Evolutionary conservation across 1,284 basidiomycete species (phyloP), one percentile per base, ranked within the genome.

Genomic region (Heliocybe sulcata): DNA sequence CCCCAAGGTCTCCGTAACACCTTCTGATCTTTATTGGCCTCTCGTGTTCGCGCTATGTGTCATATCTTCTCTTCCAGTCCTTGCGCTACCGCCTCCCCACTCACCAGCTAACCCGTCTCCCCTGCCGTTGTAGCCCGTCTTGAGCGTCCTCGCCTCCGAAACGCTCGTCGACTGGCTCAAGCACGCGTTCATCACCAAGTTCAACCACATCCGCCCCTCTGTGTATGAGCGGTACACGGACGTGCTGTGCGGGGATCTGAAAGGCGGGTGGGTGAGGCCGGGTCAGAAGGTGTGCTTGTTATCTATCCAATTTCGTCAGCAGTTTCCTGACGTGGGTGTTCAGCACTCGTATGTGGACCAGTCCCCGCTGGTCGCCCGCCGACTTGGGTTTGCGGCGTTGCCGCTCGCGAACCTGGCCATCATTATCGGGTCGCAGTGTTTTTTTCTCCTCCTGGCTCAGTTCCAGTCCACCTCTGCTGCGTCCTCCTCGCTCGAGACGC

Each of bases 131-230:
- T 59, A 94, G 92, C 96, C 96, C 6, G 94, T 96, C 1, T 60
- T 96, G 48, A 90, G 93, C 3, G 97, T 99, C 2, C 77, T 99
- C 65, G 66, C 86, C 1, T 97, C 94, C 4, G 97, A 99, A 69
- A 90, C 93, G 80, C 71, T 93, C 3, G 97, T 99, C 26, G 97
- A 99, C 69, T 99, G 96, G 97, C 79, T 99, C 56, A 99, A 99
- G 67, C 97, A 99, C 66, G 96, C 96, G 1, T 99, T 99, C 73
- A 98, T 99, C 65, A 96, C 95, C 54, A 99, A 99, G 70, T 98
- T 98, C 69, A 92, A 92, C 63, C 92, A 95, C 65, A 95, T 99
- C 54, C 85, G 96, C 1, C 94, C 95, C 0, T 90, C 89, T 0
- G 92, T 98, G 0, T 99, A 99, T 62, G 94, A 94, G 58, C 81